Evolutionary conservation across 2,329 filamentous ascomycete species (phyloP).

Genomic region (Gliomastix tumulicola): DNA sequence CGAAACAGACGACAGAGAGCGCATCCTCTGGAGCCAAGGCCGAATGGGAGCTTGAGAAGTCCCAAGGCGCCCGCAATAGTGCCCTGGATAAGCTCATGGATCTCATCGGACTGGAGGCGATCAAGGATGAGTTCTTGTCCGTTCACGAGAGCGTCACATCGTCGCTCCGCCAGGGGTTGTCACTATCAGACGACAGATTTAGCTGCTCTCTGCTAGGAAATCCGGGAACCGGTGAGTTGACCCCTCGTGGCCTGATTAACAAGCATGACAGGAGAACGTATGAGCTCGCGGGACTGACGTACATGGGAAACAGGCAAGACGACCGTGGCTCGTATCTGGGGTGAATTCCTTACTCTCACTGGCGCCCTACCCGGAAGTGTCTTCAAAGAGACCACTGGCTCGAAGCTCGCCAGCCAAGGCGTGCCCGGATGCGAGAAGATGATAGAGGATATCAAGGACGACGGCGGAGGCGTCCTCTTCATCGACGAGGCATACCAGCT

Average conservation of each 20-base stretch:
- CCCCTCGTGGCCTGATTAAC: too few relatives aligned
- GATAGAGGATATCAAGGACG: slow-evolving; percentile 37
- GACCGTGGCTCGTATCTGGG: slow-evolving; percentile 66
- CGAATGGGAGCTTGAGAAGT: slow-evolving; percentile 4
- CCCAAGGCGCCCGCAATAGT: slow-evolving; percentile 1
- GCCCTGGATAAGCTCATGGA: not conserved
- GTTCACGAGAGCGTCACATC: not conserved
- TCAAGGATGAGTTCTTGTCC: not conserved
- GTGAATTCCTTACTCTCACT: slow-evolving; percentile 54
- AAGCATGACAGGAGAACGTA: too few relatives aligned
- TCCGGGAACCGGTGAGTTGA: slow-evolving; percentile 58
- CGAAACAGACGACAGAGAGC: slow-evolving; percentile 8
- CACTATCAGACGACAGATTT: slow-evolving; percentile 42
- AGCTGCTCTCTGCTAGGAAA: slow-evolving; percentile 62
- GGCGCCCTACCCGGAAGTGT: slow-evolving; percentile 52
- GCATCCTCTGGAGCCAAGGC: not conserved
- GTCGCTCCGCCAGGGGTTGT: not conserved
- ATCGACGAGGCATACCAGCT: slow-evolving; percentile 78
- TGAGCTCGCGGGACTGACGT: not conserved
- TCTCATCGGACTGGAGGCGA: not conserved
- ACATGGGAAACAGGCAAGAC: too few relatives aligned
- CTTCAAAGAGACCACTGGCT: slow-evolving; percentile 64
- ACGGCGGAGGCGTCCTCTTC: slow-evolving; percentile 63
- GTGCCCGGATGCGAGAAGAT: slow-evolving; percentile 49
- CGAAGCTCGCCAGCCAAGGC: slow-evolving; percentile 56